A percentile compares a stretch with the other conserved stretches of the same genome.
Evolutionary conservation across 768 basidiomycete species (phyloP).

Genomic region (Piloderma croceum): DNA sequence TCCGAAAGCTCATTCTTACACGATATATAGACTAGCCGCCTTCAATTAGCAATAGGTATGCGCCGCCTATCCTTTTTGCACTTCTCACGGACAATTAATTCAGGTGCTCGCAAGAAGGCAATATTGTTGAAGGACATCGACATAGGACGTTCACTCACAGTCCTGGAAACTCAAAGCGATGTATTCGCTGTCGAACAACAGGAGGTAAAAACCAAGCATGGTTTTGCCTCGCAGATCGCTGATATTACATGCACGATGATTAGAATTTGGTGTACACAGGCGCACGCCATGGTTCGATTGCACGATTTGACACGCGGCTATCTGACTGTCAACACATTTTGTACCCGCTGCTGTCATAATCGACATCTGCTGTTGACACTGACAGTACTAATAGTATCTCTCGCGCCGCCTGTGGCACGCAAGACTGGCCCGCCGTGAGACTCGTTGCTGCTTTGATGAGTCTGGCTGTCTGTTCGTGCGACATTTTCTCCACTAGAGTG

Average conservation of each 20-base stretch:
- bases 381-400: too few species aligned
- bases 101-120: conserved; percentile 51
- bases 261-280: conserved; percentile 53
- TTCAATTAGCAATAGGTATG: conserved; percentile 53
- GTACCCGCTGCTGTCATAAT: too few species aligned
- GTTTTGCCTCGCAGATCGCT: too few species aligned
- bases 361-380: too few species aligned
- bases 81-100: too few species aligned
- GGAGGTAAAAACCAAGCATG: conserved; percentile 44
- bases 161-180: conserved; percentile 53
- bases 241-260: too few species aligned
- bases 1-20: conserved; percentile 37
- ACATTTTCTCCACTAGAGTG: too few species aligned
- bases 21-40: conserved; percentile 54
- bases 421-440: too few species aligned
- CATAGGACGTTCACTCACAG: conserved; percentile 25
- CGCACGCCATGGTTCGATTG: conserved; percentile 52
- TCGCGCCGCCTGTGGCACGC: too few species aligned
- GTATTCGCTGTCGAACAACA: conserved; percentile 54
- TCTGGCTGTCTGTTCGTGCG: too few species aligned
- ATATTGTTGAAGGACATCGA: conserved; percentile 50
- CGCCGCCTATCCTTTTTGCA: not conserved
- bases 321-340: too few species aligned
- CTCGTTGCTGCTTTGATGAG: too few species aligned
- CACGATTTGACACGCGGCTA: conserved; percentile 56